phyloP scores from a whole-genome alignment of 2,329 filamentous ascomycete species.

The Fusarium fujikuroi region DNA sequence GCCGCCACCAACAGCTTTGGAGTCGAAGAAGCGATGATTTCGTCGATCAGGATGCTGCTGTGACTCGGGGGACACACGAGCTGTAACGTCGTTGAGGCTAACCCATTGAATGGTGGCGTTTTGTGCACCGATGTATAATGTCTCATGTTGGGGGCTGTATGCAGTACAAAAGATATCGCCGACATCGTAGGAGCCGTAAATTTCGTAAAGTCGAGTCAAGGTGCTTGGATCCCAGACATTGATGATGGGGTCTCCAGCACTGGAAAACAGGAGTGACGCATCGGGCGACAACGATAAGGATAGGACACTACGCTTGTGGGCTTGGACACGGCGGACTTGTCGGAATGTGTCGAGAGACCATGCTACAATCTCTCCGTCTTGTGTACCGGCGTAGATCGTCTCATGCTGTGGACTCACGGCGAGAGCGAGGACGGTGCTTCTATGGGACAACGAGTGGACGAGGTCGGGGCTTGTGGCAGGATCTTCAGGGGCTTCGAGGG shows the following conservation, averaged over 20 bases:
- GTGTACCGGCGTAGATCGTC: constrained; percentile 90
- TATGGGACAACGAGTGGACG: constrained; percentile 79
- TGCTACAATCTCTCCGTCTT: constrained; percentile 91
- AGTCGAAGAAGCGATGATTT: constrained; percentile 93
- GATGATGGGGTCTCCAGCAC: constrained; percentile 90
- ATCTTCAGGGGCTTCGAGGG: constrained; percentile 42
- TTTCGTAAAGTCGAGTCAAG: constrained; percentile 82
- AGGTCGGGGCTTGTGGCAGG: constrained; percentile 64
- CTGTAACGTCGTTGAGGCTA: constrained; percentile 72
- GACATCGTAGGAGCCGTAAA: constrained; percentile 93
- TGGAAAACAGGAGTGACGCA: constrained; percentile 83
- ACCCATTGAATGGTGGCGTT: constrained; percentile 98
- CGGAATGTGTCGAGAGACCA: constrained; percentile 93
- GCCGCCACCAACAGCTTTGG: constrained; percentile 80
- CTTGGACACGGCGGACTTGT: constrained; percentile 80
- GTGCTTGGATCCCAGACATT: constrained; percentile 90
- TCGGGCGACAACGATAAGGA: constrained; percentile 84
- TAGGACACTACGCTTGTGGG: constrained; percentile 91
- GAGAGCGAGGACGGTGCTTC: constrained; percentile 83
- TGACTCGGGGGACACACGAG: constrained; percentile 69
- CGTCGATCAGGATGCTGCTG: constrained; percentile 78
- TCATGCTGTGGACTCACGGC: constrained; percentile 81
- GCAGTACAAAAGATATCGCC: constrained; percentile 97
- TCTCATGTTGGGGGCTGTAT: constrained; percentile 82
- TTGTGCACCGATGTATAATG: constrained; percentile 90